Base-by-base conservation (phyloP, 306 rosid genomes). In the Trifolium fragiferum region DNA sequence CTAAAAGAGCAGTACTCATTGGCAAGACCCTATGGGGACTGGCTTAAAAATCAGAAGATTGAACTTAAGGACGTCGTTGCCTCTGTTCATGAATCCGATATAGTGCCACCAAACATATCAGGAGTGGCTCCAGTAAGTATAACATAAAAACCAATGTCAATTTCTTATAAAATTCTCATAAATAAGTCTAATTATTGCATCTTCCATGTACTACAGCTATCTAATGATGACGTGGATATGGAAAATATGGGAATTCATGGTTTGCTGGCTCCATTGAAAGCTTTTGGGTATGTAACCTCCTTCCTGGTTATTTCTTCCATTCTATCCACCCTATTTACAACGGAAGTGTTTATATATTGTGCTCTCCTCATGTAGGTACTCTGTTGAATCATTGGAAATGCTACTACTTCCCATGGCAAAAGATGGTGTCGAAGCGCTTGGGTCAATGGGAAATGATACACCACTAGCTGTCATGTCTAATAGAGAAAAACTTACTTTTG, bases 381-480 rank as follows among this genome's bases (percentile, higher is more conserved):
- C 98, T 43, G 73, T 85, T 75, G 99, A 95, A 86, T 85, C 92
- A 75, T 77, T 95, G 84, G 99, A 95, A 75, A 95, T 92, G 96
- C 84, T 95, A 80, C 81, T 95, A 82, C 97, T 95, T 87, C 98
- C 98, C n/a, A 95, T 95, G 99, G 99, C 97, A 73, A 95, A 87
- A 78, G 99, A 95, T 82, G 97, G 96, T 13, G 86, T 67, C 23
- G 98, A 95, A 85, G 96, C 99, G 50, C 99, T 92, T 84, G 99
- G 99, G 63, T 95, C 99, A 57, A 95, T 95, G 99, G 98, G 99
- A 78, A 95, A 92, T 44, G 99, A 95, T 69, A 87, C 98, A 50
- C 99, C 98, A 5, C 72, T 95, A 77, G 98, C 97, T 81, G 96
- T 95, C 64, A 95, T 95, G 97, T 95, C 99, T 80, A 85, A 81